Conservation (phyloP, 805 yeast species). For the Myxozyma sirexii region DNA sequence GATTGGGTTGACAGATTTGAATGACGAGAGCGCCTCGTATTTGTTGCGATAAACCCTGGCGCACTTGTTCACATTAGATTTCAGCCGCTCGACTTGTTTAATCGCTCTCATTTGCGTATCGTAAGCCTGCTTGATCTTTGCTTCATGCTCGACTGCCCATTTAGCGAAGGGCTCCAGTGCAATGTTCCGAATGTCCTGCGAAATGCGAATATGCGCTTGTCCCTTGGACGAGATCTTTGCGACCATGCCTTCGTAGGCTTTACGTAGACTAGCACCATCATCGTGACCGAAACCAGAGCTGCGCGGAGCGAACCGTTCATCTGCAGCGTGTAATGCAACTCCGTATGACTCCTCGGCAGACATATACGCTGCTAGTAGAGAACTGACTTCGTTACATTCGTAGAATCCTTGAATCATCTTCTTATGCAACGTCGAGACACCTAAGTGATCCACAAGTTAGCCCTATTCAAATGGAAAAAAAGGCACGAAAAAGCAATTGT, state of each 20-base stretch:
- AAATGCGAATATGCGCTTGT: slow-evolving; percentile 64
- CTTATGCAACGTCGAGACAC: slow-evolving; percentile 44
- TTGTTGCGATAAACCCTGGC: neutral
- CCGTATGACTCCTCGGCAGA: slow-evolving; percentile 74
- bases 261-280: slow-evolving; percentile 67
- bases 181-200: slow-evolving; percentile 58
- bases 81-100: slow-evolving; percentile 54
- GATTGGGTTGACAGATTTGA: neutral
- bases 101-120: slow-evolving; percentile 54
- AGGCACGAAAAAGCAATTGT: neutral
- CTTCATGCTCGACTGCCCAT: slow-evolving; percentile 75
- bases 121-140: slow-evolving; percentile 65
- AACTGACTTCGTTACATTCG: slow-evolving; percentile 71
- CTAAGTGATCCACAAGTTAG: slow-evolving; percentile 20
- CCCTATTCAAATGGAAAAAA: neutral
- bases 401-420: slow-evolving; percentile 56
- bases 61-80: slow-evolving; percentile 47
- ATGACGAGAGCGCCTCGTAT: neutral
- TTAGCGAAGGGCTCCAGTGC: slow-evolving; percentile 71
- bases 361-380: slow-evolving; percentile 67
- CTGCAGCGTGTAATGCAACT: slow-evolving; percentile 50
- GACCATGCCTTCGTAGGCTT: slow-evolving; percentile 61
- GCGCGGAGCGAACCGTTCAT: slow-evolving; percentile 45
- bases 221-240: slow-evolving; percentile 55
- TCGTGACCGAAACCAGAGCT: slow-evolving; percentile 53